Conservation (phyloP, 345 rosid genomes). For the Euphorbia tirucalli region DNA sequence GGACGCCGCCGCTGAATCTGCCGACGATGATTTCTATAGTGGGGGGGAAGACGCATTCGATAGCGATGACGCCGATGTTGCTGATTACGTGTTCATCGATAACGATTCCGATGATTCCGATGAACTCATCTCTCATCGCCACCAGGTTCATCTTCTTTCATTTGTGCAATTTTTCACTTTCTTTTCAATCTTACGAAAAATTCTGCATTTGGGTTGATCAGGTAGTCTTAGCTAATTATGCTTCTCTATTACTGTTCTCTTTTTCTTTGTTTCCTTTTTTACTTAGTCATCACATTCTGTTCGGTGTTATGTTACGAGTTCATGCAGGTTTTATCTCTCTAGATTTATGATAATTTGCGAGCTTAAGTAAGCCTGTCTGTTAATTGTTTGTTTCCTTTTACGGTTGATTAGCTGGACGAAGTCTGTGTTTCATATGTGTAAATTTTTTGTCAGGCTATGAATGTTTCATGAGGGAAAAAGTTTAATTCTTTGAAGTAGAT, state of each 20-base stretch:
- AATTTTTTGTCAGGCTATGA: neutral
- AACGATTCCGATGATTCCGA: conserved; percentile 73
- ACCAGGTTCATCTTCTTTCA: conserved; percentile 39
- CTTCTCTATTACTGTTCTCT: neutral
- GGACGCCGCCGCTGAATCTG: conserved; percentile 50
- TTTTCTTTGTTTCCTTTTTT: no score
- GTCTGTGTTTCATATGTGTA: neutral
- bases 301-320: neutral
- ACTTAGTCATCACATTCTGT: neutral
- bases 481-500: neutral
- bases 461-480: neutral
- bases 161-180: neutral
- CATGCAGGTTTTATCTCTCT: neutral
- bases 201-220: neutral
- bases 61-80: conserved; percentile 51
- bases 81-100: conserved; percentile 68
- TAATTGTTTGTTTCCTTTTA: neutral
- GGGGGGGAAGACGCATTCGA: conserved; percentile 56
- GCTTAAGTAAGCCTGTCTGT: neutral
- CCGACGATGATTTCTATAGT: conserved; percentile 77
- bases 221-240: neutral
- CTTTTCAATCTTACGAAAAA: neutral
- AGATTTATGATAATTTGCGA: neutral
- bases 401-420: neutral
- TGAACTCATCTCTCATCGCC: conserved; percentile 56